Evolutionary conservation across 1,139 yeast genomes (phyloP).

Genomic region (Geotrichum australiense): DNA sequence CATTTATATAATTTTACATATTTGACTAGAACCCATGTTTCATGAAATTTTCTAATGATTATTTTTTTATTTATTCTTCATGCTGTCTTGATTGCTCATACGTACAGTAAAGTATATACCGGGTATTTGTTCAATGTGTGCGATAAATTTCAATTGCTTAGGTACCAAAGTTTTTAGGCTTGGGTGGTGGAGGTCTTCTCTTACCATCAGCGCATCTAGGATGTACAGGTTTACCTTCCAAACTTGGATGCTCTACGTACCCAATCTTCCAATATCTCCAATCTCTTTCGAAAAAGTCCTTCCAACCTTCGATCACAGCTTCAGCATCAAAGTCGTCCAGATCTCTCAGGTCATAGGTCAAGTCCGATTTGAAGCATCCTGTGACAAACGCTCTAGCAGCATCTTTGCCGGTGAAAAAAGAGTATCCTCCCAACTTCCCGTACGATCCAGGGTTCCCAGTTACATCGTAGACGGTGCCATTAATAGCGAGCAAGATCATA

Average conservation of each 20-base stretch:
- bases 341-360: slow-evolving; percentile 66
- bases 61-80: too few relatives aligned
- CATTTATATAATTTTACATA: too few relatives aligned
- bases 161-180: too few relatives aligned
- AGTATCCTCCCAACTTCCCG: slow-evolving; percentile 61
- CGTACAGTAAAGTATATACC: too few relatives aligned
- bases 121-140: too few relatives aligned
- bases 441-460: slow-evolving; percentile 47
- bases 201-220: slow-evolving; percentile 13
- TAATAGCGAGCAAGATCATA: slow-evolving; percentile 61
- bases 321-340: slow-evolving; percentile 35
- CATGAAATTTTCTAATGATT: too few relatives aligned
- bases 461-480: slow-evolving; percentile 70
- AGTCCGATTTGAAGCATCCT: slow-evolving; percentile 56
- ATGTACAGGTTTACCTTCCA: slow-evolving; percentile 14
- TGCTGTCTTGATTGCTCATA: too few relatives aligned
- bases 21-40: too few relatives aligned
- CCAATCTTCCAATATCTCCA: slow-evolving; percentile 62
- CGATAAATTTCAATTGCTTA: too few relatives aligned
- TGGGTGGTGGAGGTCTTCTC: too few relatives aligned
- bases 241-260: slow-evolving; percentile 37
- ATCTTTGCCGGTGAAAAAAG: slow-evolving; percentile 59
- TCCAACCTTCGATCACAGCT: slow-evolving; percentile 43
- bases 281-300: slow-evolving; percentile 42
- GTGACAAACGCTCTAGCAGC: slow-evolving; percentile 70